Evolutionary conservation across 495 filamentous ascomycete species (phyloP), one percentile per base, ranked within the genome.

Genomic region (Aspergillus mulundensis): DNA sequence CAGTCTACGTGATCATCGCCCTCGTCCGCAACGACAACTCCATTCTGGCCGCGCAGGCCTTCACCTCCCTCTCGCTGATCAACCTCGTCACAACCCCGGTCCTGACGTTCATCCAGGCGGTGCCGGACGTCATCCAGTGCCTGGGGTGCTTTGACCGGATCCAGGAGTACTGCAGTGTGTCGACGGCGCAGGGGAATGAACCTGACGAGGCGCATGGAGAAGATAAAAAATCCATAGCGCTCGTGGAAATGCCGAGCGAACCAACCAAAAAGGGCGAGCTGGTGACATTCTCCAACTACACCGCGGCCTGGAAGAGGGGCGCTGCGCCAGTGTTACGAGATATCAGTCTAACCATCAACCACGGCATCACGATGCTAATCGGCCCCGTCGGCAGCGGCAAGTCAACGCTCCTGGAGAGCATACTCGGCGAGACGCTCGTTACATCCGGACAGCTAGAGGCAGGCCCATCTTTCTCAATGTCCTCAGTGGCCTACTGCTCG

Each of bases 1-100:
- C 64, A 1, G 65, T 75, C 0, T 63, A 71, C 39, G 65, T 74
- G 0, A 65, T 78, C 48, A 66, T 77, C 20, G 72, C 77, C 11
- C 64, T 77, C n/a, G 66, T 66, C 30, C 68, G 70, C 40, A 12
- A 55, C 12, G 67, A 73, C 21, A 65, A 54, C 32, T 74, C 69
- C 4, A 61, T 81, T 8, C 67, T 77, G n/a, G 70, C 74, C 14
- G 54, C 60, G 6, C 50, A 61, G 46, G 72, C 72, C 2, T 76
- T 74, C 50, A 74, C 73, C 1, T 44, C 62, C 1, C 42, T 76
- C 2, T 60, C 73, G 10, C 54, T 74, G 5, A 66, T 76, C 21
- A 47, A 53, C 0, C 47, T 76, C 1, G 18, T 73, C 10, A 66
- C 67, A 3, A 41, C 5, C 11, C 72, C 69, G 0, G 48, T 64